A percentile compares a stretch with the other conserved stretches of the same genome.
Conservation (phyloP, 2,329 filamentous ascomycete species). For the Tolypocladium album region DNA sequence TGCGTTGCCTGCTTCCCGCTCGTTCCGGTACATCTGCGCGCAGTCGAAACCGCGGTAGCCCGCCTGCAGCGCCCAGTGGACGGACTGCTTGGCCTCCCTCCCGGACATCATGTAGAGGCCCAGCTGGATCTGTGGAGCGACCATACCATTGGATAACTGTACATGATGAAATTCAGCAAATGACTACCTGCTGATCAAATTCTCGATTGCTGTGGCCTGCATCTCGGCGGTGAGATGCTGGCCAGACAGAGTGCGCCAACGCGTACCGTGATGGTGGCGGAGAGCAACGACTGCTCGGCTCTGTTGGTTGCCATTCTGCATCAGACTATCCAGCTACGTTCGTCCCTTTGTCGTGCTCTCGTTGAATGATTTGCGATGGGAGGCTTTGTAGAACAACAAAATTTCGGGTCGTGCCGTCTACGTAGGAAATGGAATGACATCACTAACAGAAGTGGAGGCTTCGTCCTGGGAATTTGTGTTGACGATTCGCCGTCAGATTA, state of each 20-base stretch:
- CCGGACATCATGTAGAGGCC: conserved; percentile 64
- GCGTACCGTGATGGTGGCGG: neutral
- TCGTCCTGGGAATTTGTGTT: neutral
- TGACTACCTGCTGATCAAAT: neutral
- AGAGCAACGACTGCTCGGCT: neutral
- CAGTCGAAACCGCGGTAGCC: conserved; percentile 42
- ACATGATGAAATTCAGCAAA: neutral
- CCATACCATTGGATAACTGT: conserved; percentile 53
- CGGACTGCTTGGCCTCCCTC: conserved; percentile 44
- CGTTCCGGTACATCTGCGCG: conserved; percentile 54
- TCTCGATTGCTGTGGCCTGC: neutral
- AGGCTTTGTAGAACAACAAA: neutral
- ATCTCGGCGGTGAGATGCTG: neutral
- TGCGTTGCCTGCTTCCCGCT: conserved; percentile 56
- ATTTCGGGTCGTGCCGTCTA: neutral
- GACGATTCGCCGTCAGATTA: neutral
- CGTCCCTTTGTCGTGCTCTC: neutral
- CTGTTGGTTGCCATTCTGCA: neutral
- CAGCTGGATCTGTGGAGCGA: conserved; percentile 62
- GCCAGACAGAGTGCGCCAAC: too few species aligned
- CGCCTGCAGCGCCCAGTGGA: conserved; percentile 44
- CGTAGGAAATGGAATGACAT: neutral
- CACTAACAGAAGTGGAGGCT: neutral
- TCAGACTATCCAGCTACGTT: neutral
- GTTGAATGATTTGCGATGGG: neutral